Evolutionary conservation across 139 green algal genomes (phyloP).

Genomic region (Closterium sp.): DNA sequence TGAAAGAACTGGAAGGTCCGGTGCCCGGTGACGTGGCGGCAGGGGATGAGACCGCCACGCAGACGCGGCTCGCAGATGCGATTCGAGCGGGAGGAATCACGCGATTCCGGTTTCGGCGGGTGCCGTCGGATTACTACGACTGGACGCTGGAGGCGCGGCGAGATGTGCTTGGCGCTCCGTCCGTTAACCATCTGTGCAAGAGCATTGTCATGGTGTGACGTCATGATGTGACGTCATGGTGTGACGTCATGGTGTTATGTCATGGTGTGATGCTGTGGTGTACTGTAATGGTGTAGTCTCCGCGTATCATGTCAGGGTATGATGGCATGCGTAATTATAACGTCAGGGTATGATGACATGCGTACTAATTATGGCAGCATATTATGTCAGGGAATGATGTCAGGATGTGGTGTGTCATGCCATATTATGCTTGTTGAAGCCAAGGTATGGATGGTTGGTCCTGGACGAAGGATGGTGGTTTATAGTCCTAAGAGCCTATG

Average conservation of each 20-base stretch:
- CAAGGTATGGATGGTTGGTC: too few relatives aligned
- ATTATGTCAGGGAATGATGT: too few relatives aligned
- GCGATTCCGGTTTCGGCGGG: conserved; percentile 66
- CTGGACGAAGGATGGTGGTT: too few relatives aligned
- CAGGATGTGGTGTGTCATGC: too few relatives aligned
- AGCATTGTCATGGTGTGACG: conserved; percentile 78
- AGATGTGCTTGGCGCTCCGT: conserved; percentile 54
- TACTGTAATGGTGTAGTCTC: too few relatives aligned
- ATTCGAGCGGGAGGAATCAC: background rate
- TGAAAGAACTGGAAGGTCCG: background rate
- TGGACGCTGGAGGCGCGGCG: conserved; percentile 68
- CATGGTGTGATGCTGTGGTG: background rate
- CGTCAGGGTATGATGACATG: too few relatives aligned
- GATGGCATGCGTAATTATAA: too few relatives aligned
- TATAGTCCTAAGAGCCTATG: too few relatives aligned
- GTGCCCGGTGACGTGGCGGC: background rate
- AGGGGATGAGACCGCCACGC: background rate
- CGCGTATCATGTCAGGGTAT: too few relatives aligned
- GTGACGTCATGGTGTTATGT: background rate
- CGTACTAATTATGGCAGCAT: too few relatives aligned
- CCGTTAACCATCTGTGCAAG: conserved; percentile 82
- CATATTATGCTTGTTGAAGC: too few relatives aligned
- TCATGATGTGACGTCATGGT: conserved; percentile 58
- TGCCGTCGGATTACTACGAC: conserved; percentile 83
- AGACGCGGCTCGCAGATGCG: background rate